These are phyloP conservation scores for Cercis canadensis DNA, from an alignment of 306 rosid species.

Conservation along the genomic window DNA sequence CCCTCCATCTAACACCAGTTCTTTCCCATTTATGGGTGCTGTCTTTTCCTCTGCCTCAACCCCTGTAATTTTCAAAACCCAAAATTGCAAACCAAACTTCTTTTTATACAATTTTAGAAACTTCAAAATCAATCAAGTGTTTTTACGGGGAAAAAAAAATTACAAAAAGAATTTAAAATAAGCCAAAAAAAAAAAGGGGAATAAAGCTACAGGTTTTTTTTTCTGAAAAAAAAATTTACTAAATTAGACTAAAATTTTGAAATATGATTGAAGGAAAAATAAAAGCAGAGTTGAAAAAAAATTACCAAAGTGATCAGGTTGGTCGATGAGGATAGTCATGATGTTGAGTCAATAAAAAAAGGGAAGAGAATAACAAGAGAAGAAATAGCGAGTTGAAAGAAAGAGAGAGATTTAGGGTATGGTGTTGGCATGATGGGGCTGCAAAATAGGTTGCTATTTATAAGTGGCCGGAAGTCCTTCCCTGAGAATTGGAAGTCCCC, in stretches of 20 bases:
- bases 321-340: conserved; percentile 73
- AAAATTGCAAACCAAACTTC: neutral
- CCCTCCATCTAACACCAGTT: conserved; percentile 63
- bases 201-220: no score
- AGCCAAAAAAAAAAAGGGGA: no score
- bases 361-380: neutral
- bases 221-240: no score
- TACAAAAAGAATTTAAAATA: no score
- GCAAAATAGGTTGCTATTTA: conserved; percentile 51
- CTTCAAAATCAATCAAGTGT: no score
- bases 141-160: no score
- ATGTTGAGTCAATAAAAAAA: conserved; percentile 10
- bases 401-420: neutral
- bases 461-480: conserved; percentile 89
- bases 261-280: no score
- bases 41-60: conserved; percentile 52
- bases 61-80: conserved; percentile 43
- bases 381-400: neutral
- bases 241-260: no score
- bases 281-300: conserved; percentile 13
- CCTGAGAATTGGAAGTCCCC: conserved; percentile 69
- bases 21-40: conserved; percentile 47
- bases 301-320: conserved; percentile 56
- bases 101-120: no score
- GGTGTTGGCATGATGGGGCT: conserved; percentile 26